Conservation (phyloP, 495 filamentous ascomycete species). For the Peziza echinospora region DNA sequence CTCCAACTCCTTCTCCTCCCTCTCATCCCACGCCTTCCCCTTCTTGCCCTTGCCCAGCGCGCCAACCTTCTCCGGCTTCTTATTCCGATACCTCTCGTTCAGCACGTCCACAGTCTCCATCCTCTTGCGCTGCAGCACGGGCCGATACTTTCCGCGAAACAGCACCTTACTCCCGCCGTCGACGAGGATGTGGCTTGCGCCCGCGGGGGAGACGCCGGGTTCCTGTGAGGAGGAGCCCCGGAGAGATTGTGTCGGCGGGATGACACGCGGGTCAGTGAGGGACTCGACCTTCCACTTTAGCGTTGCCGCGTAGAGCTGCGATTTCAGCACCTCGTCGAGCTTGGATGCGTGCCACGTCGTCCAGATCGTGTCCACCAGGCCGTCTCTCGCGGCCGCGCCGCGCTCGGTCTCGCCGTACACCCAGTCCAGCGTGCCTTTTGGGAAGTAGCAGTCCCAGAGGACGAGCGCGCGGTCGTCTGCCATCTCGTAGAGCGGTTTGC, state of each 20-base stretch:
- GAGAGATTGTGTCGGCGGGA: not conserved
- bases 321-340: conserved; percentile 68
- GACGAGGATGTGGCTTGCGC: not conserved
- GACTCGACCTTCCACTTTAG: conserved; percentile 20
- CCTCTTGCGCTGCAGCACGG: conserved; percentile 41
- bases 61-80: conserved; percentile 24
- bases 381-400: conserved; percentile 32
- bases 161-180: conserved; percentile 38
- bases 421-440: conserved; percentile 59
- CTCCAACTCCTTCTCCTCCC: conserved; percentile 13
- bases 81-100: conserved; percentile 55
- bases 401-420: conserved; percentile 30
- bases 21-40: conserved; percentile 12
- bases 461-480: conserved; percentile 74
- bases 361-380: conserved; percentile 59
- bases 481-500: conserved; percentile 69
- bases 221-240: not conserved
- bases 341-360: conserved; percentile 56
- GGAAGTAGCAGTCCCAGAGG: conserved; percentile 88
- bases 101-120: conserved; percentile 44
- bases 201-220: not conserved
- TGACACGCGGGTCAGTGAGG: not conserved
- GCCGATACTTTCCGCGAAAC: conserved; percentile 43
- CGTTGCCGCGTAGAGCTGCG: conserved; percentile 36
- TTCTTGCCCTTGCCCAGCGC: conserved; percentile 24